Conservation (phyloP, 306 rosid species). For the Corylus heterophylla region DNA sequence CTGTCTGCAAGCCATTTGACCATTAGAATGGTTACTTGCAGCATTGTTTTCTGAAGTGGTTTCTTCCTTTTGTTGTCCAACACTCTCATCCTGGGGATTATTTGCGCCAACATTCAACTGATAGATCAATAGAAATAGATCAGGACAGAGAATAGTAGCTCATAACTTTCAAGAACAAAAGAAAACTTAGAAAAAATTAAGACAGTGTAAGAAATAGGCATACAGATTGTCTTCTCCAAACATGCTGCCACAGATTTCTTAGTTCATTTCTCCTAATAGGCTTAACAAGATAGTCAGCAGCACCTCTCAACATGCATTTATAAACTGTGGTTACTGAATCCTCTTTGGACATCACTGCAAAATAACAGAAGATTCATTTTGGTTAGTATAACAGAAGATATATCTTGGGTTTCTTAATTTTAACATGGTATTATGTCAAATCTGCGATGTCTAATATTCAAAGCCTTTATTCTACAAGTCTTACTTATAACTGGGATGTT, state of each 20-base stretch:
- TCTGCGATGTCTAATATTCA: slow-evolving; percentile 2
- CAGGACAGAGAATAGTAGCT: slow-evolving; percentile 12
- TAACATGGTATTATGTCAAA: neutral
- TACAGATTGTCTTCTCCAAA: slow-evolving; percentile 96
- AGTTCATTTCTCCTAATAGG: slow-evolving; percentile 89
- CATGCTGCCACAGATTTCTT: slow-evolving; percentile 97
- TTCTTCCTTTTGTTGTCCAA: slow-evolving; percentile 59
- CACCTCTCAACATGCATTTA: slow-evolving; percentile 92
- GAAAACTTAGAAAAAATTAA: neutral
- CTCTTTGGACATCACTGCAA: slow-evolving; percentile 89
- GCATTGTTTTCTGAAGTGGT: slow-evolving; percentile 78
- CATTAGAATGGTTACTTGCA: slow-evolving; percentile 71
- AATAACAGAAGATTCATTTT: neutral
- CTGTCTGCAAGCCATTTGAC: slow-evolving; percentile 49
- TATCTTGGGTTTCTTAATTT: neutral
- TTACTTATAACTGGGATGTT: slow-evolving; percentile 95
- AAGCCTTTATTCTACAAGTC: slow-evolving; percentile 19
- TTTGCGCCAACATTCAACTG: slow-evolving; percentile 51
- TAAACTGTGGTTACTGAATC: slow-evolving; percentile 86
- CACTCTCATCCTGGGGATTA: slow-evolving; percentile 60
- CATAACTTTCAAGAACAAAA: neutral
- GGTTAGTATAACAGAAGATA: neutral
- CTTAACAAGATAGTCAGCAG: slow-evolving; percentile 94
- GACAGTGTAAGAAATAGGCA: slow-evolving; percentile 17
- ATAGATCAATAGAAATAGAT: slow-evolving; percentile 28